Evolutionary conservation across 805 yeast species (phyloP), one percentile per base, ranked within the genome.

Genomic region (Peterozyma toletana): DNA sequence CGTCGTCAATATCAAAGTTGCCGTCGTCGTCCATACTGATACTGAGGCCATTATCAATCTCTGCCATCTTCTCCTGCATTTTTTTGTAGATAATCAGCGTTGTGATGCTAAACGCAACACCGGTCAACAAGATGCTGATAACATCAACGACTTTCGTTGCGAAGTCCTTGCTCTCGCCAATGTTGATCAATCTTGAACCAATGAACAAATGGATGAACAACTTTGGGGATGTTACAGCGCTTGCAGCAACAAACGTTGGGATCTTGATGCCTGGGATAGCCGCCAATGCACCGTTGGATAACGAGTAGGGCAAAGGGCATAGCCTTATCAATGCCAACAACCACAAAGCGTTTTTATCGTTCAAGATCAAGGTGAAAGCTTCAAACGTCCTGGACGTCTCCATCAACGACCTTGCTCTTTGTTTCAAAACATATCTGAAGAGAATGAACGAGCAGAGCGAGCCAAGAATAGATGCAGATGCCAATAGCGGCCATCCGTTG

Each of bases 241-340:
- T 82, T 1, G 96, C 96, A 30, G 81, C 55, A 2, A 80, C 66
- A 59, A 84, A 91, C 21, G 80, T 78, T 36, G 61, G 48, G 2
- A 80, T 64, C 0, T 82, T 68, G 11, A 91, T 71, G 14, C 86
- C 84, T 0, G 95, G 96, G 11, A 91, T 76, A 2, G 95, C 83
- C 9, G 96, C 93, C 51, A 93, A 70, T 0, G 96, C 97, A 3
- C 96, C 97, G 55, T 91, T 91, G 0, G 93, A 83, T 30, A 91
- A 66, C 2, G 96, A 88, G 58, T 89, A 93, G 0, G 98, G 98
- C 54, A 91, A 73, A 0, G 99, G 99, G 53, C 96, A 88, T 45
- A 91, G 61, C 44, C 97, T 70, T 29, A 91, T 73, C 56, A 91
- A 67, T 42, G 84, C 75, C 42, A 91, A 62, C 18, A 93, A 62